Evolutionary conservation across 257 asterid species (phyloP), one percentile per base, ranked within the genome.

Genomic region (Solanum virginianum): DNA sequence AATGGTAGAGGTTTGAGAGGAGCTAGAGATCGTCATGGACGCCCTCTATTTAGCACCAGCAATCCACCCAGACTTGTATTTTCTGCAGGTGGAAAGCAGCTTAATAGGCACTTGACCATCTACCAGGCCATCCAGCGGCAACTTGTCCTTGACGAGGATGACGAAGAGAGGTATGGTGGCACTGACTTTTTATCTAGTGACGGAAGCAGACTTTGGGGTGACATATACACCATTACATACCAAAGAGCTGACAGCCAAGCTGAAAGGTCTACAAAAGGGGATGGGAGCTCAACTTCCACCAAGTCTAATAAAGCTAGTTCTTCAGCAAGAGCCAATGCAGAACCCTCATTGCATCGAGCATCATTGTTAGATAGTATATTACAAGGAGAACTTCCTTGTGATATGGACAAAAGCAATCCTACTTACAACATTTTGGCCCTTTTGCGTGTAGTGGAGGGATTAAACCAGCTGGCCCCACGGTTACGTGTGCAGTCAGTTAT

Each of bases 321-420:
- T 85, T 86, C 92, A 10, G 89, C 92, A 72, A 87, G 85, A 88
- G 84, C 90, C 56, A 87, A 66, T 69, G 56, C 91, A n/a, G 94
- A 91, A 41, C 62, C 91, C 80, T 87, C 94, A 1, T 55, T 87
- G 22, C 93, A 89, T 59, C 91, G 85, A 80, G 87, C 91, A 49
- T 97, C 99, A 26, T 91, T 95, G 83, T 89, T 95, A 39, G 98
- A 97, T 91, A 95, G 99, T 90, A 95, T 97, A 88, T 88, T 97
- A 85, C 99, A 88, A 87, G 99, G 99, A 74, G 94, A 92, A 74
- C 98, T 97, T 80, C 98, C 99, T 71, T 94, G 99, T 90, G 99
- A 94, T 87, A 74, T 97, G 89, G 99, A 95, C 84, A 92, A 94
- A 90, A 92, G 86, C 84, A 97, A 95, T 89, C 94, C 98, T 47